Base-by-base conservation (phyloP, 331 rosid genomes). In the Telfairia occidentalis region DNA sequence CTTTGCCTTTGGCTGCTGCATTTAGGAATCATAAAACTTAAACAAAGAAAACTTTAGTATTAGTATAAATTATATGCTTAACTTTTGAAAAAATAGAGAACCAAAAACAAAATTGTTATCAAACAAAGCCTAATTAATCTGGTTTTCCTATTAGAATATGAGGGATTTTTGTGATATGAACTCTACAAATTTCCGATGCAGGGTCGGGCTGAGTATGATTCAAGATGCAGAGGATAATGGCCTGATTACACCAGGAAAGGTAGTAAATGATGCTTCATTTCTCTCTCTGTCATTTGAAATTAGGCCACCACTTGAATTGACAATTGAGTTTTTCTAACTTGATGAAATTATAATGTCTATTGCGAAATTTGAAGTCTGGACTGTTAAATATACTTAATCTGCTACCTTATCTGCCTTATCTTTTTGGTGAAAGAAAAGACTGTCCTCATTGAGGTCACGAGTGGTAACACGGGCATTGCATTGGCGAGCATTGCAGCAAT, bases 381-480 rank as follows among this genome's bases (percentile, higher is more conserved):
- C 52, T 15, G 5, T 1, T n/a, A n/a, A n/a, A 35, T 37, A 21
- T 21, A 38, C 11, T 64, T 65, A n/a, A 65, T 64, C 29, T 3
- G 15, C 32, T 66, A 23, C 73, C 34, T 66, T 19, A 21, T 71
- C 69, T 80, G 63, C 26, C 66, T 71, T 12, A 23, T 70, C 34
- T 78, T 24, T 61, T 42, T 54, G 78, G 71, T 60, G 83, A 9
- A 52, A 79, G n/a, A n/a, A 69, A 74, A 90, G 90, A 83, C 84
- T 73, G 81, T 82, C 76, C 85, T 87, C 64, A 79, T 90, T 12
- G 96, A 90, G 63, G 79, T 88, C 55, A 87, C 92, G 37, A 78
- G 90, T 38, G 96, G 96, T 46, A 90, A 87, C 52, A 90, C 96
- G 24, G 90, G 90, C 63, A 87, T 90, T 30, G 96, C 90, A 5